Evolutionary conservation across 768 basidiomycete species (phyloP).

Genomic region (Russula sp.): DNA sequence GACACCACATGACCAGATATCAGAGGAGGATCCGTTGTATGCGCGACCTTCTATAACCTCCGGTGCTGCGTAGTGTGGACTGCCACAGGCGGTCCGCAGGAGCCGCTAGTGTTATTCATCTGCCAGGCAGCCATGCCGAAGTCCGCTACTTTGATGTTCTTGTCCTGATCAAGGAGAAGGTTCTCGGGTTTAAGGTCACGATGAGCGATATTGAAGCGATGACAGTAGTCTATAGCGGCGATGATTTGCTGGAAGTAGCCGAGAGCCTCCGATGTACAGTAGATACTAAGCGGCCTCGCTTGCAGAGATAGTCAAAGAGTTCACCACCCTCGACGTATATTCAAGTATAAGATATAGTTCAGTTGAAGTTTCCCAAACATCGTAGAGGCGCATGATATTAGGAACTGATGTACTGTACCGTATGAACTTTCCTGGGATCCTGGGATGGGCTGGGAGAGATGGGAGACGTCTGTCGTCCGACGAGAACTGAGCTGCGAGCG

Average conservation of each 20-base stretch:
- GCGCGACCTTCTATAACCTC: constrained; percentile 79
- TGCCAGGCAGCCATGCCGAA: constrained; percentile 98
- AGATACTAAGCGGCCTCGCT: constrained; percentile 65
- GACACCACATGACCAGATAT: constrained; percentile 96
- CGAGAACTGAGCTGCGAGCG: no score
- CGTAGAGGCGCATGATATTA: constrained; percentile 89
- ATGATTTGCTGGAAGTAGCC: constrained; percentile 93
- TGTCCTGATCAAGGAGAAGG: constrained; percentile 72
- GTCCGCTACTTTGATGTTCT: constrained; percentile 91
- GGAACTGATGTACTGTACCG: constrained; percentile 43
- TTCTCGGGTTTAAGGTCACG: constrained; percentile 92
- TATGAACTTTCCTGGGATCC: no score
- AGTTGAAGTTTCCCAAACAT: constrained; percentile 92
- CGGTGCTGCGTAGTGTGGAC: constrained; percentile 91
- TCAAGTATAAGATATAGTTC: constrained; percentile 90
- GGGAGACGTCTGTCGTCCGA: no score
- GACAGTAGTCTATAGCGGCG: constrained; percentile 84
- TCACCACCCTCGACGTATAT: constrained; percentile 92
- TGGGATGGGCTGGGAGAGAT: no score
- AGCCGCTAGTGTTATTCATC: constrained; percentile 44
- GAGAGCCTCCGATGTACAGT: constrained; percentile 63
- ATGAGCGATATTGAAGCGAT: constrained; percentile 90
- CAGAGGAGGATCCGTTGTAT: constrained; percentile 82
- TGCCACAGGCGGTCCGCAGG: constrained; percentile 84
- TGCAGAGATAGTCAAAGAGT: constrained; percentile 87